Conservation (phyloP, 768 basidiomycete genomes). For the Calocera cornea region DNA sequence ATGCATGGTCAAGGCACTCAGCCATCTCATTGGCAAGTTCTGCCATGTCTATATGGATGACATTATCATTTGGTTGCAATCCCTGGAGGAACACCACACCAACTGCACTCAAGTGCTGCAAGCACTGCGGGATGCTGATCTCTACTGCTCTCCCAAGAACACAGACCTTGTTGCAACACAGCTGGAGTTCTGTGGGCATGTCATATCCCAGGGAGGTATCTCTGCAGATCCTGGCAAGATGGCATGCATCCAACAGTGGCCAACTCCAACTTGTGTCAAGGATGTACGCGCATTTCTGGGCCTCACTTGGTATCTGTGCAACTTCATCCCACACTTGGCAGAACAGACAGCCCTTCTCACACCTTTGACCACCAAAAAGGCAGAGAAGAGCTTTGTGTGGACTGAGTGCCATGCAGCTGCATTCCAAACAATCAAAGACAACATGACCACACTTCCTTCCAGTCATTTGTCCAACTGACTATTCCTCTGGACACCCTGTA, state of each 20-base stretch:
- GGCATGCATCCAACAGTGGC: no score
- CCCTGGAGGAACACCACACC: background rate
- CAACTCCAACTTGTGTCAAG: no score
- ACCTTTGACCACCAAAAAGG: background rate
- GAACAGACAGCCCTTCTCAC: no score
- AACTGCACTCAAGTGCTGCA: constrained; percentile 12
- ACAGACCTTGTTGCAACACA: constrained; percentile 10
- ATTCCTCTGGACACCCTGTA: no score
- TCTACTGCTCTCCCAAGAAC: constrained; percentile 15
- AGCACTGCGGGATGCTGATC: constrained; percentile 7
- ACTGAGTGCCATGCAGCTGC: background rate
- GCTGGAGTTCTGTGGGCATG: constrained; percentile 10
- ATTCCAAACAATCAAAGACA: no score
- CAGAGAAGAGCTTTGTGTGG: background rate
- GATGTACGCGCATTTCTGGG: no score
- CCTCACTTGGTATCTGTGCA: no score
- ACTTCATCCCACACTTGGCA: no score
- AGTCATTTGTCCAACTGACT: no score
- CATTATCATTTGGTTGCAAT: constrained; percentile 14
- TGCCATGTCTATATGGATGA: constrained; percentile 15
- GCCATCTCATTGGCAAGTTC: constrained; percentile 9
- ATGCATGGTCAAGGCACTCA: constrained; percentile 13
- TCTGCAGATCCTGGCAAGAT: no score
- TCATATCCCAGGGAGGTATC: no score
- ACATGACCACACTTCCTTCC: no score